phyloP scores from a whole-genome alignment of 768 basidiomycete genomes.

The Serendipita sp. region DNA sequence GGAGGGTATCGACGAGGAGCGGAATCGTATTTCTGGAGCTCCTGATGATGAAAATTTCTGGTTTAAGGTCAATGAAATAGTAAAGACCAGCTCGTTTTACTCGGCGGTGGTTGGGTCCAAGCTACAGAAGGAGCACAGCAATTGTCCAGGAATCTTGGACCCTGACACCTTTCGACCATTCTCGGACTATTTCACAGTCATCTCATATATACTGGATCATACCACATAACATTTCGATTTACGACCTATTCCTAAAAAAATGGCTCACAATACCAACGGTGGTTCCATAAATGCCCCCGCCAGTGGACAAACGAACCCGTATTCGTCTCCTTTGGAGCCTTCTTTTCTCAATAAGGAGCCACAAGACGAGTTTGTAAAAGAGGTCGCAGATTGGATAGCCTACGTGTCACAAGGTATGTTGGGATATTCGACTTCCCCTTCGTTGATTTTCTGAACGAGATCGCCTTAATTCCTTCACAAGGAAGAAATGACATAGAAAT shows the following conservation, averaged over 20 bases:
- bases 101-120: background rate
- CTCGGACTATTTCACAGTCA: background rate
- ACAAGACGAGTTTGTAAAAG: slow-evolving; percentile 81
- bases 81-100: background rate
- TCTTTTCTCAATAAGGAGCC: slow-evolving; percentile 83
- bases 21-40: background rate
- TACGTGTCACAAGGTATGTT: background rate
- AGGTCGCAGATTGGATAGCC: slow-evolving; percentile 75
- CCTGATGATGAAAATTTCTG: background rate
- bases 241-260: background rate
- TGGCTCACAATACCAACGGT: background rate
- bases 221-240: background rate
- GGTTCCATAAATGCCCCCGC: background rate
- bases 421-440: background rate
- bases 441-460: background rate
- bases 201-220: background rate
- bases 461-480: background rate
- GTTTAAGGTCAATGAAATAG: background rate
- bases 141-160: too few relatives aligned
- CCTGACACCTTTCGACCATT: too few relatives aligned
- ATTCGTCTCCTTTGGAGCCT: slow-evolving; percentile 16
- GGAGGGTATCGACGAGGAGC: background rate
- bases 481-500: slow-evolving; percentile 43
- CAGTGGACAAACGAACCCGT: background rate
- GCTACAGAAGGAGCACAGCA: background rate